Percentiles rank a stretch among this genome's conserved stretches.
These are phyloP conservation scores for Strobilomyces confusus DNA, from an alignment of 768 basidiomycete genomes.

Conservation along the genomic window DNA sequence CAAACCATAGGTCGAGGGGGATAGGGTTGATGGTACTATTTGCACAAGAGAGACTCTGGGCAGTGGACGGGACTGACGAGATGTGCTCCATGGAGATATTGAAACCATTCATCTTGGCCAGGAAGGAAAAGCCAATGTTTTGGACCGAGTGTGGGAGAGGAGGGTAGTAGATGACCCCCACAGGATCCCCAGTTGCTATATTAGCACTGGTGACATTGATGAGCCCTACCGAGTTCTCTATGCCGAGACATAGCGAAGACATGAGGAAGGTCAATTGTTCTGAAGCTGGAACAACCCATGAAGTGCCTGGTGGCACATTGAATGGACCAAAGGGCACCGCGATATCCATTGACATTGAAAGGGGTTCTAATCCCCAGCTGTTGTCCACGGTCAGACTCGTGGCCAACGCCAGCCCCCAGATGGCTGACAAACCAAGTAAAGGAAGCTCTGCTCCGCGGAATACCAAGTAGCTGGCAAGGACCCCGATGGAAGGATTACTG, in stretches of 20 bases:
- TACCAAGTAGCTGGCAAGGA: constrained; percentile 5
- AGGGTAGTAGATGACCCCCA: constrained; percentile 13
- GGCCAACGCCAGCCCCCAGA: constrained; percentile 13
- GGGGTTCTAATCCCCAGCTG: background rate
- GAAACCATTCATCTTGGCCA: constrained; percentile 13
- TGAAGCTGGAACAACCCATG: background rate
- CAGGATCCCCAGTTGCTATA: background rate
- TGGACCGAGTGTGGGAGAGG: background rate
- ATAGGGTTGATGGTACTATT: background rate
- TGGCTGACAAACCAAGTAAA: constrained; percentile 4
- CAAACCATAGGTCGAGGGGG: too few species aligned
- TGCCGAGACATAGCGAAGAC: constrained; percentile 4
- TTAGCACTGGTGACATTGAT: constrained; percentile 1
- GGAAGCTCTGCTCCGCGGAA: constrained; percentile 6
- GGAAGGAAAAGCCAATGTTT: background rate
- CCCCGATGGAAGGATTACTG: constrained; percentile 9
- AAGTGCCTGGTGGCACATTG: background rate
- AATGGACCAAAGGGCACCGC: constrained; percentile 7
- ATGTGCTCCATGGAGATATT: constrained; percentile 12
- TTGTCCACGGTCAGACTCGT: constrained; percentile 11
- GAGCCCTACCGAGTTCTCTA: background rate
- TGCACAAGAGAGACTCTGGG: constrained; percentile 7
- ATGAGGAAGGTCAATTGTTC: constrained; percentile 1
- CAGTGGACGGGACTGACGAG: constrained; percentile 12
- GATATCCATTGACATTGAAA: background rate